These are phyloP conservation scores for Erysimum cheiri DNA, from an alignment of 441 rosid genomes.

Conservation along the genomic window DNA sequence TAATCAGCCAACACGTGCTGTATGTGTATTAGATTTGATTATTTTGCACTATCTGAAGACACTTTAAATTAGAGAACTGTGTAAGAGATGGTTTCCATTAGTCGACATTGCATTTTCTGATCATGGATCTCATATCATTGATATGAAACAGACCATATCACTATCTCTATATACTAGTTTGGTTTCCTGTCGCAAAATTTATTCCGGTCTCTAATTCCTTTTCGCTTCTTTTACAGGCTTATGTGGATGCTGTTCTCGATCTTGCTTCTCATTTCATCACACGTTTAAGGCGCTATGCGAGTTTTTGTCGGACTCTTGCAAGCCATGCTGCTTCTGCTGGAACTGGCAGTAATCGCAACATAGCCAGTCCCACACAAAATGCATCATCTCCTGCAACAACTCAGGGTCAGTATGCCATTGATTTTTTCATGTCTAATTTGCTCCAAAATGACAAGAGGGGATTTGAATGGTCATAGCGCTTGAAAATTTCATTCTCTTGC, in stretches of 20 bases:
- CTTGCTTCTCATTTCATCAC: constrained; percentile 99
- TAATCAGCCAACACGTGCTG: constrained; percentile 16
- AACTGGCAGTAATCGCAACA: constrained; percentile 85
- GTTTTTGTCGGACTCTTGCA: constrained; percentile 98
- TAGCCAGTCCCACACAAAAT: constrained; percentile 91
- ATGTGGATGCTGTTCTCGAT: constrained; percentile 99
- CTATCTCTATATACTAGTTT: constrained; percentile 4
- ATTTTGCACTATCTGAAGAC: not conserved
- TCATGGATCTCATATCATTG: constrained; percentile 21
- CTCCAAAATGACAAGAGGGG: constrained; percentile 9
- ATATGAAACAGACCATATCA: constrained; percentile 29
- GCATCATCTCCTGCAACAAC: constrained; percentile 69
- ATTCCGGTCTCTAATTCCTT: constrained; percentile 2
- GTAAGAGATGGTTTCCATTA: constrained; percentile 12
- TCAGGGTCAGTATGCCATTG: constrained; percentile 67
- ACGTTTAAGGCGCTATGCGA: constrained; percentile 96
- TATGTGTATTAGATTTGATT: constrained; percentile 16
- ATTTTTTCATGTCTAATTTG: constrained; percentile 20
- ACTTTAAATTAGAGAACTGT: constrained; percentile 17
- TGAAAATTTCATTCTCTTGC: constrained; percentile 14
- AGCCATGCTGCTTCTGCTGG: constrained; percentile 97
- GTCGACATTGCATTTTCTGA: constrained; percentile 9
- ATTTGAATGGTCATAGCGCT: constrained; percentile 15
- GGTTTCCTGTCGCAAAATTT: constrained; percentile 9
- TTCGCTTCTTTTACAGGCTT: constrained; percentile 66